These are phyloP conservation scores for Medicago ruthenica DNA, from an alignment of 306 rosid genomes.

Conservation along the genomic window DNA sequence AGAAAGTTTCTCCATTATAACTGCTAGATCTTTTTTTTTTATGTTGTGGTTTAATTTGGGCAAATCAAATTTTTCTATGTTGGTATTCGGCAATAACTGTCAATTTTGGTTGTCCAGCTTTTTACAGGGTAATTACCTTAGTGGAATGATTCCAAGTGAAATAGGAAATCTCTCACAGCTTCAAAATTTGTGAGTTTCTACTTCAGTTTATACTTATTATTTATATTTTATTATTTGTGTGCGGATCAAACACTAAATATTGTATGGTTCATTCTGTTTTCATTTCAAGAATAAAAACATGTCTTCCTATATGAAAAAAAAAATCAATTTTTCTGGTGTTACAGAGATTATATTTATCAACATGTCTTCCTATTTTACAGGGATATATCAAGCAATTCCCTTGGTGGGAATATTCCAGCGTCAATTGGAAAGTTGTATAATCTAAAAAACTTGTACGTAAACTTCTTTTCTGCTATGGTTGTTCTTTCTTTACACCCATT, in stretches of 20 bases:
- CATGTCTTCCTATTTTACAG: constrained; percentile 54
- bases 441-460: constrained; percentile 70
- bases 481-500: constrained; percentile 29
- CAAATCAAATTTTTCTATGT: constrained; percentile 33
- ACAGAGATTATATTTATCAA: constrained; percentile 35
- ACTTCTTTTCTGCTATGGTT: constrained; percentile 37
- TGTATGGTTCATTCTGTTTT: constrained; percentile 34
- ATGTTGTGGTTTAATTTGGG: constrained; percentile 24
- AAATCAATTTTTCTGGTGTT: neutral
- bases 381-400: constrained; percentile 92
- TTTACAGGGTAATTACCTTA: constrained; percentile 96
- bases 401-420: constrained; percentile 80
- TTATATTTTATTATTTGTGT: constrained; percentile 30
- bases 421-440: constrained; percentile 83
- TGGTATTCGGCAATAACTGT: constrained; percentile 35
- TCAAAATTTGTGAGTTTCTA: constrained; percentile 69
- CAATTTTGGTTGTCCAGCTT: constrained; percentile 61
- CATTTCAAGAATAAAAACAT: constrained; percentile 32
- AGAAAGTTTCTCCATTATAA: constrained; percentile 23
- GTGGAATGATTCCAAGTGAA: constrained; percentile 83
- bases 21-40: constrained; percentile 33
- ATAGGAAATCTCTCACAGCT: constrained; percentile 83
- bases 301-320: constrained; percentile 26
- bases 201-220: constrained; percentile 36
- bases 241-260: constrained; percentile 18